Percentiles rank a stretch among this genome's conserved stretches.
phyloP scores from a whole-genome alignment of 345 rosid genomes.

The Garcia nutans region DNA sequence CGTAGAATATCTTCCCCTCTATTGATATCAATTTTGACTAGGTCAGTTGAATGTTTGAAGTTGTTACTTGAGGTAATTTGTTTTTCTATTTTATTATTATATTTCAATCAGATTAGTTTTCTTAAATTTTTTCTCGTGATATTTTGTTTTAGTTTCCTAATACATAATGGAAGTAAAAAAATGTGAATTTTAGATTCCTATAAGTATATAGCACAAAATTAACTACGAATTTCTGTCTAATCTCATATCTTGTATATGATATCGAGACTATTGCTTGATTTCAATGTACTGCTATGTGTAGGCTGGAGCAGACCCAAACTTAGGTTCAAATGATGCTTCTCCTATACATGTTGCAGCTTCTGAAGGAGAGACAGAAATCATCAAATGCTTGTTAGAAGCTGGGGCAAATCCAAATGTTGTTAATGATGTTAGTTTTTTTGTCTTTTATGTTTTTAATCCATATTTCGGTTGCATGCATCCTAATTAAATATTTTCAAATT shows the following conservation, averaged over 20 bases:
- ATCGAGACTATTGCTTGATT: too few species aligned
- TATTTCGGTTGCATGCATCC: not conserved
- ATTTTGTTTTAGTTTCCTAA: too few species aligned
- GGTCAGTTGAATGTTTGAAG: slow-evolving; percentile 26
- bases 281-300: not conserved
- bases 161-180: too few species aligned
- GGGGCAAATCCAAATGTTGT: slow-evolving; percentile 5
- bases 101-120: too few species aligned
- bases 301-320: slow-evolving; percentile 23
- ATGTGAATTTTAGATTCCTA: too few species aligned
- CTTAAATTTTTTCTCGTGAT: too few species aligned
- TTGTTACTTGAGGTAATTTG: slow-evolving; percentile 21
- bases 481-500: too few species aligned
- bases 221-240: too few species aligned
- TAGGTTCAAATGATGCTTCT: not conserved
- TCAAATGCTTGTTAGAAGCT: slow-evolving; percentile 3
- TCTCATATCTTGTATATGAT: too few species aligned
- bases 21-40: slow-evolving; percentile 5
- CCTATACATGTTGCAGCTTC: not conserved
- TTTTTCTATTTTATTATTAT: too few species aligned
- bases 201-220: too few species aligned
- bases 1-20: not conserved
- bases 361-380: not conserved
- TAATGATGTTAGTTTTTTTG: not conserved
- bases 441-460: not conserved